Conservation (phyloP, 1,284 basidiomycete species). For the Puccinia polysora region DNA sequence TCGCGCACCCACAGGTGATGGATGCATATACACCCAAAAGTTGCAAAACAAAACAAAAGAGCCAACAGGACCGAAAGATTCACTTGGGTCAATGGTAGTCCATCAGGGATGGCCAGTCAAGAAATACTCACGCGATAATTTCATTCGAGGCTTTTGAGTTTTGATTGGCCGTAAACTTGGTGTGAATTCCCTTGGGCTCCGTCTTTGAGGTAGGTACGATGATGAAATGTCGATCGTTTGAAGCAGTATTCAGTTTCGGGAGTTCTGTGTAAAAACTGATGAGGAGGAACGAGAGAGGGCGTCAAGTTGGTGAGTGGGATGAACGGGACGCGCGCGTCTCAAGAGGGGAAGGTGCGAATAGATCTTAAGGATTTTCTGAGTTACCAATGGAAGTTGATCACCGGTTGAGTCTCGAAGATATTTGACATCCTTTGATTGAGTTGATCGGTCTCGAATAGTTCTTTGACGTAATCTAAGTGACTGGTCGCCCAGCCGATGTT, state of each 20-base stretch:
- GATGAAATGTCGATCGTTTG: constrained; percentile 26
- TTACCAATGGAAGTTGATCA: constrained; percentile 34
- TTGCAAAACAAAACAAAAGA: too few species aligned
- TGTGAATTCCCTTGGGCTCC: neutral
- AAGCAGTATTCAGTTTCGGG: constrained; percentile 11
- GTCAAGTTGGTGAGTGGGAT: neutral
- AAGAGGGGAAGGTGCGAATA: neutral
- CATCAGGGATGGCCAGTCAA: too few species aligned
- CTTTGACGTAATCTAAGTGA: constrained; percentile 38
- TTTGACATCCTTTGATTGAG: constrained; percentile 21
- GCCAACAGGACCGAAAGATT: too few species aligned
- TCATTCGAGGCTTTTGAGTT: constrained; percentile 28
- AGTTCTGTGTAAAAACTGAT: constrained; percentile 38
- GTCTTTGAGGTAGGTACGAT: constrained; percentile 24
- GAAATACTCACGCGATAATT: constrained; percentile 28
- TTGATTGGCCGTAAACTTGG: constrained; percentile 11
- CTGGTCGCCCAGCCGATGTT: constrained; percentile 29
- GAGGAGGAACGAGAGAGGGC: neutral
- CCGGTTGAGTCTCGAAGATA: constrained; percentile 9
- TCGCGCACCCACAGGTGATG: too few species aligned
- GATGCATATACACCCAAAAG: too few species aligned
- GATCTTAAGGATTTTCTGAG: neutral
- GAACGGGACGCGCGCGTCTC: neutral
- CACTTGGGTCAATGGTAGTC: too few species aligned
- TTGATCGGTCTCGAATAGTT: constrained; percentile 22